Percentiles rank a stretch among this genome's conserved stretches.
These are phyloP conservation scores for Tetrapyrgos nigripes DNA, from an alignment of 1,284 basidiomycete species.

Conservation along the genomic window DNA sequence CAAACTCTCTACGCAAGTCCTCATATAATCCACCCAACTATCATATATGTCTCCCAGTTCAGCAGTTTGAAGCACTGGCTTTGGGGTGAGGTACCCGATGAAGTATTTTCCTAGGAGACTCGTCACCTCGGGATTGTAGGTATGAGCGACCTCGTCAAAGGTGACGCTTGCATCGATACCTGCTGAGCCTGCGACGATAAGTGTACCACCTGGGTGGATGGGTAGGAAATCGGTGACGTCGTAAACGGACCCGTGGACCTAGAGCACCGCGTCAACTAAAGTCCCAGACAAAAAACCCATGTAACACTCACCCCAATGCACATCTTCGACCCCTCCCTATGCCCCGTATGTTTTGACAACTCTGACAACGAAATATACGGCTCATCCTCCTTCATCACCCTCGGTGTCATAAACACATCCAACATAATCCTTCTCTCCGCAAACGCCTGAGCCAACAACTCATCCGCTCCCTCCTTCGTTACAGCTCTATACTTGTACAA, in stretches of 20 bases:
- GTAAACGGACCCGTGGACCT: constrained; percentile 14
- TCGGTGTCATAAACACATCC: constrained; percentile 17
- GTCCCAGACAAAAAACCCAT: not conserved
- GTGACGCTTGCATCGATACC: constrained; percentile 12
- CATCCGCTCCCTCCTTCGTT: constrained; percentile 15
- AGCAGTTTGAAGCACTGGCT: constrained; percentile 9
- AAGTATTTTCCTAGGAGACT: constrained; percentile 18
- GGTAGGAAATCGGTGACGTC: constrained; percentile 17
- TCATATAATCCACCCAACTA: constrained; percentile 17
- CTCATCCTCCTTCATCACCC: constrained; percentile 15
- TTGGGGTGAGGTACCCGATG: constrained; percentile 17
- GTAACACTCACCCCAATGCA: constrained; percentile 12
- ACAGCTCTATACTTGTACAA: constrained; percentile 15
- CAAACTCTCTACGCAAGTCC: constrained; percentile 13
- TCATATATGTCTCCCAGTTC: constrained; percentile 15
- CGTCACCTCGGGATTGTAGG: constrained; percentile 17
- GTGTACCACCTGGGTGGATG: constrained; percentile 16
- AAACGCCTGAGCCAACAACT: constrained; percentile 15
- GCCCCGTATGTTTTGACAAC: constrained; percentile 13
- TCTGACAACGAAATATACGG: constrained; percentile 13
- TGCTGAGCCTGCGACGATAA: constrained; percentile 16
- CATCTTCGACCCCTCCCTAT: constrained; percentile 10
- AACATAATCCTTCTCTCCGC: constrained; percentile 17
- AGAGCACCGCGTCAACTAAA: not conserved
- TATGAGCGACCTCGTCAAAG: constrained; percentile 17